These are phyloP conservation scores for Cardamine chenopodiifolia DNA, from an alignment of 345 rosid species.

Conservation along the genomic window DNA sequence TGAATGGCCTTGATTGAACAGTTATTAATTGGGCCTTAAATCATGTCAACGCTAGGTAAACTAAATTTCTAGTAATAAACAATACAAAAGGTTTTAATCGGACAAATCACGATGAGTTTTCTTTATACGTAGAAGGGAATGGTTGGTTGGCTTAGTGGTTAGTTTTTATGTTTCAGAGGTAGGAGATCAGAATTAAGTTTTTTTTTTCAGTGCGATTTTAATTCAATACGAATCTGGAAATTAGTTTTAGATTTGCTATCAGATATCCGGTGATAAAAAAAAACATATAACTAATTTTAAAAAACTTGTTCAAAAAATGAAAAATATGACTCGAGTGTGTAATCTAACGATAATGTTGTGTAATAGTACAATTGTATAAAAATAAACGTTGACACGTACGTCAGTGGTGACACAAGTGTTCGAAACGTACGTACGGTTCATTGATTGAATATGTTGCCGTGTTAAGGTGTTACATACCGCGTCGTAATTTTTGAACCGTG, in stretches of 20 bases:
- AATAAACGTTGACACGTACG: background rate
- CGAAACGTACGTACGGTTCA: background rate
- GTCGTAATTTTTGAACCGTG: conserved; percentile 14
- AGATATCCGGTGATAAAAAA: too few species aligned
- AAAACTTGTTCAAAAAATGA: background rate
- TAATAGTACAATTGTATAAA: background rate
- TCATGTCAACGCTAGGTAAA: background rate
- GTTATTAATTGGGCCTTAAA: background rate
- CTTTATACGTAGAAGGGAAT: background rate
- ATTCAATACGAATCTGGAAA: background rate
- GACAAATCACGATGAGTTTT: too few species aligned
- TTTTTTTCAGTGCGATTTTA: background rate
- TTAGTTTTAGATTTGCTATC: background rate
- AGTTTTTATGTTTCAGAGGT: background rate
- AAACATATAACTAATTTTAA: background rate
- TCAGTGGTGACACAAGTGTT: background rate
- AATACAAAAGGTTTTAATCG: background rate
- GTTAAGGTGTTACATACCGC: background rate
- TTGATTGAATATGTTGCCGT: conserved; percentile 7
- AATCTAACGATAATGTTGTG: background rate
- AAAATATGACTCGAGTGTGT: background rate
- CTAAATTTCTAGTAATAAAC: background rate
- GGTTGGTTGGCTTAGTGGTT: background rate
- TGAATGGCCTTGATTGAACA: background rate
- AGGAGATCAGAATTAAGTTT: background rate